Base-by-base conservation (phyloP, 345 rosid species). In the Pistacia atlantica region DNA sequence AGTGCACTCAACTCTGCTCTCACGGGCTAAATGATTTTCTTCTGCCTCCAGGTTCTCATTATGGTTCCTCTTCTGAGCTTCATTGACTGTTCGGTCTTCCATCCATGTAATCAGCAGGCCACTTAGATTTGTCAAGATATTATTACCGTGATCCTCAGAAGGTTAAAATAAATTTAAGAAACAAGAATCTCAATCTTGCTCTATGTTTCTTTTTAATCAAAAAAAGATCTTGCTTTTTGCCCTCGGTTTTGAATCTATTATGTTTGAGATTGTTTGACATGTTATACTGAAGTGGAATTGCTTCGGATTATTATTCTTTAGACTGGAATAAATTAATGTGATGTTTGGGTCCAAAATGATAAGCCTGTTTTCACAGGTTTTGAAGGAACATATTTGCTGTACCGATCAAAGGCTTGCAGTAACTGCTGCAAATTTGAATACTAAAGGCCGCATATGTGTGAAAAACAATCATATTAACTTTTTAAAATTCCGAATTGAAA, bases 1-100 rank as follows among this genome's bases (percentile, higher is more conserved):
- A 89, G 97, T 82, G 93, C 89, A 56, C 89, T 92, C 71, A 92
- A 86, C 78, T 84, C 85, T 54, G 90, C 91, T 71, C 84, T 89
- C 56, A 11, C 88, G 5, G 93, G 93, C 80, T 89, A 86, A 42
- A 81, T 74, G 52, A 8, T 73, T 75, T 48, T 71, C 48, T 59
- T 28, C 31, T 64, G 48, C 73, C 63, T 31, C 48, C 31, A 17
- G 59, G 61, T 67, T 70, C 60, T 71, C 25, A 25, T 49, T 57
- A 48, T 56, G 37, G 11, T 65, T 76, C 55, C 4, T 18, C 22
- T 75, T 73, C 77, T 80, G 71, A 49, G 79, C 74, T 59, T 73
- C 62, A n/a, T 48, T 71, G 66, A 72, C 75, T 20, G 52, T 54
- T 65, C 66, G 61, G 48, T 73, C 60, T 76, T 71, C 75, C 51